Evolutionary conservation across 352 stramenopile species (phyloP).

Genomic region (Paralagenidium karlingii): DNA sequence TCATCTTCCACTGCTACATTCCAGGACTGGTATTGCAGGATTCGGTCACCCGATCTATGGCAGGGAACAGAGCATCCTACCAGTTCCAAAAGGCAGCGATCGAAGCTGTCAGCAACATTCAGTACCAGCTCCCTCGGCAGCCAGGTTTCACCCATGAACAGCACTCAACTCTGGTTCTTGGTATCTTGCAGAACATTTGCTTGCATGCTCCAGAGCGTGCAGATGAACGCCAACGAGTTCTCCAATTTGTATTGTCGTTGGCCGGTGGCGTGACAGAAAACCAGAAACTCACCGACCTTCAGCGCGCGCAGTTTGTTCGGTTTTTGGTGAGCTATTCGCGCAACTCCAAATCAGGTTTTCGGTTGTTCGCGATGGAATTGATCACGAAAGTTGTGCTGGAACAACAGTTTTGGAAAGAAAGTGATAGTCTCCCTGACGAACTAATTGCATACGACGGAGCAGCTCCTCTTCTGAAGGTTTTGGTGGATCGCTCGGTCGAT

Average conservation of each 20-base stretch:
- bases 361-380: conserved; percentile 73
- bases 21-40: conserved; percentile 60
- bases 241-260: conserved; percentile 36
- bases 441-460: conserved; percentile 36
- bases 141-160: too few relatives aligned
- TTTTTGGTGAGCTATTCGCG: conserved; percentile 71
- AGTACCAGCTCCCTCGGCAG: conserved; percentile 12
- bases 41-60: conserved; percentile 19
- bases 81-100: conserved; percentile 60
- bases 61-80: conserved; percentile 30
- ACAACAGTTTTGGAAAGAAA: conserved; percentile 31
- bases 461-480: conserved; percentile 40
- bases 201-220: conserved; percentile 52
- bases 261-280: conserved; percentile 11
- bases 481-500: conserved; percentile 62
- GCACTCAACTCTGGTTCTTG: too few relatives aligned
- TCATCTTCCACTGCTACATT: conserved; percentile 62
- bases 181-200: conserved; percentile 78
- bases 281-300: conserved; percentile 9
- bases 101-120: conserved; percentile 27
- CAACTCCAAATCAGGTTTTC: conserved; percentile 56
- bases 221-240: conserved; percentile 54
- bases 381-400: conserved; percentile 53
- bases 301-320: conserved; percentile 31
- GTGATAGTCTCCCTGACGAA: conserved; percentile 9